A percentile compares a stretch with the other conserved stretches of the same genome.
These are phyloP conservation scores for Melampsora americana DNA, from an alignment of 1,284 basidiomycete species.

Conservation along the genomic window DNA sequence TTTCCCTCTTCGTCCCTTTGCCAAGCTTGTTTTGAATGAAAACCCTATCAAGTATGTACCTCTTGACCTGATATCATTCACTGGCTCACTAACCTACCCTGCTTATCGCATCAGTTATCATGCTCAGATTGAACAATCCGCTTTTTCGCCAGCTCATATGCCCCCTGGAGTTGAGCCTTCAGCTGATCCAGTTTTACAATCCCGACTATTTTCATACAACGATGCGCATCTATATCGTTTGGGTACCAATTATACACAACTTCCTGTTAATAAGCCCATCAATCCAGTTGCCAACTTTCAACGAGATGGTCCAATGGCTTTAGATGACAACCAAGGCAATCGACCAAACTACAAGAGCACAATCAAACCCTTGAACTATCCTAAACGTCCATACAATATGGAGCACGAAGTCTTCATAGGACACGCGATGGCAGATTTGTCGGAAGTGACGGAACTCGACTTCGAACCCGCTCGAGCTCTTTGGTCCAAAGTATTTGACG, in stretches of 20 bases:
- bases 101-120: constrained; percentile 26
- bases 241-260: constrained; percentile 51
- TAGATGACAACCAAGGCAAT: constrained; percentile 38
- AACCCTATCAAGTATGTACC: constrained; percentile 36
- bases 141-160: constrained; percentile 46
- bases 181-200: constrained; percentile 51
- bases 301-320: constrained; percentile 38
- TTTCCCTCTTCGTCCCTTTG: constrained; percentile 36
- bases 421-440: constrained; percentile 69
- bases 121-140: constrained; percentile 37
- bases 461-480: constrained; percentile 84
- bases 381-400: constrained; percentile 37
- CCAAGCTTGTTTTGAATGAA: constrained; percentile 35
- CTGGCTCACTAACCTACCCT: neutral
- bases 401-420: constrained; percentile 73
- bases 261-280: constrained; percentile 47
- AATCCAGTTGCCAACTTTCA: constrained; percentile 44
- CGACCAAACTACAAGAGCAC: constrained; percentile 41
- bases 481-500: constrained; percentile 72
- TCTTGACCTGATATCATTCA: neutral
- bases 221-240: constrained; percentile 51
- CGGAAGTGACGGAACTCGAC: constrained; percentile 77
- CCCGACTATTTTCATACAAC: constrained; percentile 51
- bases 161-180: constrained; percentile 50
- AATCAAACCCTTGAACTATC: constrained; percentile 23